Conservation (phyloP, 2,329 filamentous ascomycete species). For the Esteya vermicola region DNA sequence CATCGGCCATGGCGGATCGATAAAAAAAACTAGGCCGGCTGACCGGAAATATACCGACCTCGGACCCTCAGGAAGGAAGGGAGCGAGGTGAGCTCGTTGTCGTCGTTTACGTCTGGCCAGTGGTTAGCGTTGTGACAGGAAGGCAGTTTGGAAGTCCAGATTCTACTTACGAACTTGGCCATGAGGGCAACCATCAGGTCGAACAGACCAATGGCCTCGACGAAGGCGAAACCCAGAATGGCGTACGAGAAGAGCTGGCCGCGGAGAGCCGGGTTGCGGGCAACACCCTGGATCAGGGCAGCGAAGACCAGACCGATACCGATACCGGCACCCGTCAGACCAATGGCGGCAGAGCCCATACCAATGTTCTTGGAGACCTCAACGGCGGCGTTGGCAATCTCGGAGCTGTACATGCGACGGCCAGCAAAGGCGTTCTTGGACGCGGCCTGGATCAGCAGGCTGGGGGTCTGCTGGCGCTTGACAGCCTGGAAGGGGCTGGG, state of each 20-base stretch:
- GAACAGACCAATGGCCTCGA: constrained; percentile 47
- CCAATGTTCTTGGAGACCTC: constrained; percentile 84
- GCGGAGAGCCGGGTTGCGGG: constrained; percentile 88
- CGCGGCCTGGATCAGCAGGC: constrained; percentile 48
- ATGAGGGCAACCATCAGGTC: constrained; percentile 75
- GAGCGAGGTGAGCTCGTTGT: constrained; percentile 3
- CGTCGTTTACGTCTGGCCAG: constrained; percentile 9
- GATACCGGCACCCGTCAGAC: constrained; percentile 85
- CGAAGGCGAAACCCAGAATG: constrained; percentile 50
- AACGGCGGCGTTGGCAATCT: constrained; percentile 79
- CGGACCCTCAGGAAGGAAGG: constrained; percentile 7
- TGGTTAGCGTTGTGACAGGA: neutral
- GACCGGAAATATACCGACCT: constrained; percentile 5
- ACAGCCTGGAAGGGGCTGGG: constrained; percentile 55
- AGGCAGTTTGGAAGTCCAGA: neutral
- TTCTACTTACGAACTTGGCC: constrained; percentile 68
- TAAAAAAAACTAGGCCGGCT: constrained; percentile 3
- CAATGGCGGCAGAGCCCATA: constrained; percentile 81
- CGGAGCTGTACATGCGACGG: constrained; percentile 70
- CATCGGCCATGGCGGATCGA: constrained; percentile 1
- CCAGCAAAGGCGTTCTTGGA: constrained; percentile 48
- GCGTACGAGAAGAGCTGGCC: constrained; percentile 72
- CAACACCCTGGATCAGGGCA: constrained; percentile 75
- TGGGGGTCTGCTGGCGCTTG: constrained; percentile 59
- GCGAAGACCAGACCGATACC: constrained; percentile 94